phyloP scores from a whole-genome alignment of 139 green algal species.

The Eudorina sp. region DNA sequence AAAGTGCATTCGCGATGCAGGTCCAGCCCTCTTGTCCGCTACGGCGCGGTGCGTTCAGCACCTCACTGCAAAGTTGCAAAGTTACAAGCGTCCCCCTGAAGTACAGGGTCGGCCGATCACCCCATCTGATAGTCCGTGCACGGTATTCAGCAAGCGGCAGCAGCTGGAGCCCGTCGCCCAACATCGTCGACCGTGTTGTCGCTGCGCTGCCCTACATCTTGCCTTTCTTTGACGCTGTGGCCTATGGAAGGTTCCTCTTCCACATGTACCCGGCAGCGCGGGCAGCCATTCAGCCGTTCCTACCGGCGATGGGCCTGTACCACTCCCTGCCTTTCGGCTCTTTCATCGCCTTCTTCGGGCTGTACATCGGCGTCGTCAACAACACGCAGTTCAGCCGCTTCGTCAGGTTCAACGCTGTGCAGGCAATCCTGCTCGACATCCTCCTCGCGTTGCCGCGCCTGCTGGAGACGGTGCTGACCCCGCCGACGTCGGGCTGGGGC shows the following conservation, averaged over 20 bases:
- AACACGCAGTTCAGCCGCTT: constrained; percentile 66
- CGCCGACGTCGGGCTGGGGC: constrained; percentile 58
- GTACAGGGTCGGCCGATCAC: not conserved
- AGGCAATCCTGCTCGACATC: constrained; percentile 75
- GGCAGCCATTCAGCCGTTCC: constrained; percentile 45
- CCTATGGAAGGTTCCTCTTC: constrained; percentile 71
- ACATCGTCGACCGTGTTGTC: constrained; percentile 56
- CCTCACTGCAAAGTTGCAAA: not conserved
- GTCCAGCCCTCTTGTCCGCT: not conserved
- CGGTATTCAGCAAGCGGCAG: constrained; percentile 42
- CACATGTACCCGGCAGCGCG: constrained; percentile 60
- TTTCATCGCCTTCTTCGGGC: constrained; percentile 70
- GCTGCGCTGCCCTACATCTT: constrained; percentile 67
- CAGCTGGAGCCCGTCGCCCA: not conserved
- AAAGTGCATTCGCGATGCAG: too few species aligned
- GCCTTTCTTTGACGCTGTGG: constrained; percentile 66
- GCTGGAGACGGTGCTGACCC: constrained; percentile 61
- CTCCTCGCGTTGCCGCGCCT: constrained; percentile 70
- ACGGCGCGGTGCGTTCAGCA: not conserved
- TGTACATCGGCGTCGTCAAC: constrained; percentile 72
- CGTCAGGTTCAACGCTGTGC: constrained; percentile 68
- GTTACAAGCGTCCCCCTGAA: not conserved
- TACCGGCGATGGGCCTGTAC: constrained; percentile 64
- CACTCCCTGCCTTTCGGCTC: constrained; percentile 66
- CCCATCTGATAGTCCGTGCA: not conserved